Conservation (phyloP, 805 yeast species). For the Pichia kluyveri region DNA sequence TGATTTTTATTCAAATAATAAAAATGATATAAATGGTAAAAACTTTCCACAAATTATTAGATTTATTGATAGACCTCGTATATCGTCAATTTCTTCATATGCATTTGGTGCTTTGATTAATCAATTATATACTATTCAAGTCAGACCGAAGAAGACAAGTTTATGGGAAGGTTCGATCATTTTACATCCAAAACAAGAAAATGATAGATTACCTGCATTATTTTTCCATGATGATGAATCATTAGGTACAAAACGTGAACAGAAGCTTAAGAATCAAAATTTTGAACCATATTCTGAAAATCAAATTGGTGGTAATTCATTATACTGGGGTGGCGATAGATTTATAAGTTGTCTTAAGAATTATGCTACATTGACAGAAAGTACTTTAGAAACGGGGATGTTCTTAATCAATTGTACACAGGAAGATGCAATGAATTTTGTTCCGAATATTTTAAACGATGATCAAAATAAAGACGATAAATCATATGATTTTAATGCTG, state of each 20-base stretch:
- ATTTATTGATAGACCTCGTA: conserved; percentile 43
- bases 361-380: conserved; percentile 54
- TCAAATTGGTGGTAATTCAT: conserved; percentile 32
- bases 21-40: conserved; percentile 3
- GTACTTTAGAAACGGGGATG: conserved; percentile 65
- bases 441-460: conserved; percentile 36
- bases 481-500: conserved; percentile 22
- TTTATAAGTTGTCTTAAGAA: conserved; percentile 48
- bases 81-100: conserved; percentile 47
- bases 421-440: conserved; percentile 53
- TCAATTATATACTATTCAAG: conserved; percentile 68
- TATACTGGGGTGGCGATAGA: conserved; percentile 91
- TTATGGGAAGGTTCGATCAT: conserved; percentile 90
- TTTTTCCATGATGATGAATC: conserved; percentile 91
- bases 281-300: conserved; percentile 68
- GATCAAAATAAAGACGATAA: conserved; percentile 21
- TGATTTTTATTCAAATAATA: conserved; percentile 12
- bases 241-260: conserved; percentile 60
- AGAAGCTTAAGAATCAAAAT: conserved; percentile 46
- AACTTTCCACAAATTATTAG: conserved; percentile 20
- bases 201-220: conserved; percentile 64
- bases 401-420: conserved; percentile 71
- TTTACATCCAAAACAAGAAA: conserved; percentile 53
- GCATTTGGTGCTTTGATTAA: conserved; percentile 58
- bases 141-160: conserved; percentile 74